Evolutionary conservation across 495 filamentous ascomycete genomes (phyloP).

Genomic region (Hypoxylon subgilvum): DNA sequence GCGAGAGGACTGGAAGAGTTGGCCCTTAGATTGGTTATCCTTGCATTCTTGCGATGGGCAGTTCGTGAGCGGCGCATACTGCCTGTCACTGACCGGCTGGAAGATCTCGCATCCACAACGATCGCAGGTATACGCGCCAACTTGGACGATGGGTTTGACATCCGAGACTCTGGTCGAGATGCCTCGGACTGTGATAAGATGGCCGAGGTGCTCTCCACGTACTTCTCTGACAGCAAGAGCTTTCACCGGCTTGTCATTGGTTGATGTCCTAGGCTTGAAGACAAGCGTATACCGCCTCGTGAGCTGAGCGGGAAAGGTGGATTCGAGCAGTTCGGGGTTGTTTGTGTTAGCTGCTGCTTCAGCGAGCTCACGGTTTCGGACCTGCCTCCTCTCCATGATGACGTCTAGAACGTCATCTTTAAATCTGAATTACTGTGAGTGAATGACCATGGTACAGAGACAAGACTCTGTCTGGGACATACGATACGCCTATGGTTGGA

Average conservation of each 20-base stretch:
- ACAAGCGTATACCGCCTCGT: conserved; percentile 93
- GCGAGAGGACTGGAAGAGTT: conserved; percentile 88
- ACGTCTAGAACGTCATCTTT: conserved; percentile 98
- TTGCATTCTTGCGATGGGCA: conserved; percentile 89
- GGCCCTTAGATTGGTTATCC: conserved; percentile 87
- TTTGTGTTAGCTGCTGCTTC: conserved; percentile 70
- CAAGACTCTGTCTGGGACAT: conserved; percentile 41
- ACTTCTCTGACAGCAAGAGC: conserved; percentile 93
- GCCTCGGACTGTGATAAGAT: conserved; percentile 91
- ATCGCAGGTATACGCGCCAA: conserved; percentile 97
- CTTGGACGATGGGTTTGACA: conserved; percentile 95
- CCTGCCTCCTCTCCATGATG: conserved; percentile 87
- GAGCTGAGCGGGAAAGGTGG: conserved; percentile 86
- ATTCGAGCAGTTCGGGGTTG: conserved; percentile 62
- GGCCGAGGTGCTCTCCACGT: conserved; percentile 86
- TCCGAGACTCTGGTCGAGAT: conserved; percentile 96
- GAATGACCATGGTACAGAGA: conserved; percentile 12
- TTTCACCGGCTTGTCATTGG: conserved; percentile 74
- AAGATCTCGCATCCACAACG: conserved; percentile 96
- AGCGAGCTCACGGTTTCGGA: conserved; percentile 77
- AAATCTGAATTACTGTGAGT: conserved; percentile 61
- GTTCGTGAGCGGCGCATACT: conserved; percentile 81
- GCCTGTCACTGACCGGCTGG: conserved; percentile 90
- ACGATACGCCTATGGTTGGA: conserved; percentile 78
- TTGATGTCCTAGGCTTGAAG: conserved; percentile 86